Conservation (phyloP, 495 filamentous ascomycete genomes). For the Podospora pseudocomata region DNA sequence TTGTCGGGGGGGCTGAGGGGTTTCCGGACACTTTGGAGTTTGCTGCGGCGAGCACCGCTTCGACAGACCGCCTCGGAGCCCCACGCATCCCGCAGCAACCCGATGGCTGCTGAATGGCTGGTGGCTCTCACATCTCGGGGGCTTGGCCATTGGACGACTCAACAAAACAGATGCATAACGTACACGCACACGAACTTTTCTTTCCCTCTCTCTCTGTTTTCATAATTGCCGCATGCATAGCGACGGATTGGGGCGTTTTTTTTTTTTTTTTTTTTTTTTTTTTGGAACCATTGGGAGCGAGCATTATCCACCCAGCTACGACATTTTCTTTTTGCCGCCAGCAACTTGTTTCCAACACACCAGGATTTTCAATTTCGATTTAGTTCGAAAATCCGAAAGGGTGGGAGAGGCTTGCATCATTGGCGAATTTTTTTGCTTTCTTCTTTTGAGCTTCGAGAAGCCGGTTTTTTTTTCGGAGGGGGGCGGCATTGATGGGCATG, state of each 20-base stretch:
- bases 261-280: slow-evolving; percentile 1
- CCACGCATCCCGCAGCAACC: not conserved
- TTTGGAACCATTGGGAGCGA: not conserved
- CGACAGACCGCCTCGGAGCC: not conserved
- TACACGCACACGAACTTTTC: not conserved
- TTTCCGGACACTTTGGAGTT: not conserved
- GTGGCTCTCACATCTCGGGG: not conserved
- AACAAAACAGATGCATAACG: not conserved
- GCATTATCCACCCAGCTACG: slow-evolving; percentile 3
- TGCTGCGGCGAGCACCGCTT: not conserved
- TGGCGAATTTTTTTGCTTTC: not conserved
- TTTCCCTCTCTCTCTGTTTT: not conserved
- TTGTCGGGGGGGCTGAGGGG: not conserved
- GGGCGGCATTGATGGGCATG: not conserved
- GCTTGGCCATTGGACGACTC: not conserved
- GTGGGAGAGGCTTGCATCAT: not conserved
- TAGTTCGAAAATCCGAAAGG: not conserved
- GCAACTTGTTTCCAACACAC: not conserved
- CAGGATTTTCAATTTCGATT: not conserved
- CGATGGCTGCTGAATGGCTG: not conserved
- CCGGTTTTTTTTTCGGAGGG: not conserved
- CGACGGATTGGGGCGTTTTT: slow-evolving; percentile 11
- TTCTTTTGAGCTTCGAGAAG: not conserved
- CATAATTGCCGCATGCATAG: slow-evolving; percentile 22
- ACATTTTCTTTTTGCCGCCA: not conserved